Conservation (phyloP, 768 basidiomycete species). For the Tephrocybe sp. region DNA sequence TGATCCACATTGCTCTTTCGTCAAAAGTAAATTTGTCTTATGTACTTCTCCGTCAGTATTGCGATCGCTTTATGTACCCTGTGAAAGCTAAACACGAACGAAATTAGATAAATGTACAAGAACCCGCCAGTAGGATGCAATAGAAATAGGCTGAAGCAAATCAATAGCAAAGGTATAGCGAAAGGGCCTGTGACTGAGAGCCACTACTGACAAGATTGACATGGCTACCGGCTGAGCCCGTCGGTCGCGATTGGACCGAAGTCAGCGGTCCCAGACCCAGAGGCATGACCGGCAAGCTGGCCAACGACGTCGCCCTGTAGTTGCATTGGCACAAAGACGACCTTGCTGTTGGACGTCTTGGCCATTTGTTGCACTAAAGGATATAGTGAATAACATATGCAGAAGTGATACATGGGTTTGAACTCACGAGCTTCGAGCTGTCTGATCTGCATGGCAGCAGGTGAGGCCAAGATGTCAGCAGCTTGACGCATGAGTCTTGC, state of each 20-base stretch:
- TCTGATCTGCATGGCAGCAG: constrained; percentile 97
- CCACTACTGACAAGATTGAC: too few species aligned
- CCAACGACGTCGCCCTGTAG: constrained; percentile 70
- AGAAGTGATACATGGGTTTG: neutral
- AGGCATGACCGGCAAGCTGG: constrained; percentile 37
- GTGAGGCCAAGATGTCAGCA: constrained; percentile 90
- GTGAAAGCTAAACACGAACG: too few species aligned
- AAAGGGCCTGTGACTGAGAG: too few species aligned
- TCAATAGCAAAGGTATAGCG: too few species aligned
- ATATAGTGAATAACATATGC: neutral
- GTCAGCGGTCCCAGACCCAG: constrained; percentile 26
- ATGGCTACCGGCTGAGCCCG: too few species aligned
- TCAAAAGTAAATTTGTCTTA: too few species aligned
- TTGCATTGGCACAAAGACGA: constrained; percentile 93
- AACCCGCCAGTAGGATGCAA: too few species aligned
- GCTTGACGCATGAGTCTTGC: constrained; percentile 96
- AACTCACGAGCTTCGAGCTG: constrained; percentile 81
- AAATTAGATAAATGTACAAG: too few species aligned
- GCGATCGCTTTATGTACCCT: too few species aligned
- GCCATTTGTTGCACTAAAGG: constrained; percentile 96
- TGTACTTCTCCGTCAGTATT: too few species aligned
- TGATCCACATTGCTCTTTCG: too few species aligned
- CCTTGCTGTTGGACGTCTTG: constrained; percentile 82
- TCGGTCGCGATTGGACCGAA: constrained; percentile 37
- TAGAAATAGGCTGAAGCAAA: too few species aligned